Evolutionary conservation across 2,329 filamentous ascomycete species (phyloP), one percentile per base, ranked within the genome.

Genomic region (Colletotrichum agaves): DNA sequence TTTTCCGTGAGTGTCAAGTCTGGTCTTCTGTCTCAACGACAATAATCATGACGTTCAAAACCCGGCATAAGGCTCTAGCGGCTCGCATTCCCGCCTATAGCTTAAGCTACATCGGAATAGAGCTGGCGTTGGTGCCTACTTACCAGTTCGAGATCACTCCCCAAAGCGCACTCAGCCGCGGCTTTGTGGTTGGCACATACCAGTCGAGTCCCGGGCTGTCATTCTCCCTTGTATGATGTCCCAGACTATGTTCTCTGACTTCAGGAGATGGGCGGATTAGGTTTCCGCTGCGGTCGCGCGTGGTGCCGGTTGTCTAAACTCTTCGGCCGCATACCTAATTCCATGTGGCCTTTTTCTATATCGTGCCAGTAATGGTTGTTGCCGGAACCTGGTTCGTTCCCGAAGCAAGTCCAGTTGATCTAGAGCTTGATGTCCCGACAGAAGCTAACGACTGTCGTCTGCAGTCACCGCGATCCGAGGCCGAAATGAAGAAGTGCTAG

Each of bases 71-170:
- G 59, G 77, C 78, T 15, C 69, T 81, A 50, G 75, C 73, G 3
- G 78, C 72, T 1, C 74, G 78, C 3, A 77, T 78, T 6, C 71
- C 81, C 3, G 77, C 78, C 41, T 80, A 80, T 56, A 57, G 78
- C n/a, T n/a, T n/a, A n/a, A n/a, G n/a, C 19, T 81, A 81, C 52
- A 73, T 80, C 35, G 79, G 79, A 13, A 80, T 80, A 74, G 79
- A 81, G 65, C 73, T 81, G 10, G 75, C 79, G 0, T 71, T 78
- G 3, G 76, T 80, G 0, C 80, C 80, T 0, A 73, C 75, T 0
- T 77, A 74, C 11, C 77, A 79, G 60, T 77, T 77, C 0, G 78
- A 80, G 69, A 71, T 78, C 31, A 72, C 74, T 1, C 78, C 77
- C 0, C 68, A 70, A 4, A 53, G 69, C 10, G 71, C 73, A 2